Conservation (phyloP, 441 rosid species). For the Isatis lusitanica region DNA sequence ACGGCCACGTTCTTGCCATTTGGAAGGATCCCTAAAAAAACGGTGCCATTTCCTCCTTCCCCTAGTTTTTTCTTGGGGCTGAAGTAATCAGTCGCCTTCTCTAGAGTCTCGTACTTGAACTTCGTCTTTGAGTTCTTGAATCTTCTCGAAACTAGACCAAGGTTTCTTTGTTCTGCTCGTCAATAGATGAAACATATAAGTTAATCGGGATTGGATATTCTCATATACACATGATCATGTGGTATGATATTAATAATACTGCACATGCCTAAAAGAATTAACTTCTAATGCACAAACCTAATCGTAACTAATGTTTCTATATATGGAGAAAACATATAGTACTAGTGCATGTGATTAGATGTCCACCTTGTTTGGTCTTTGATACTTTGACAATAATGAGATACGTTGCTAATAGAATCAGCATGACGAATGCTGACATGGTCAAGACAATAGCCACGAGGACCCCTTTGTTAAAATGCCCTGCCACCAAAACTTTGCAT, state of each 20-base stretch:
- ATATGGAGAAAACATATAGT: not conserved
- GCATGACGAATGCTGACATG: constrained; percentile 50
- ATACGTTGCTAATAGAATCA: constrained; percentile 50
- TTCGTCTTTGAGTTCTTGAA: constrained; percentile 47
- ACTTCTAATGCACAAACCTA: not conserved
- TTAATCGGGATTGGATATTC: not conserved
- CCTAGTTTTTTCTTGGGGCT: constrained; percentile 54
- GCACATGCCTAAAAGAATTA: not conserved
- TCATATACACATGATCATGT: not conserved
- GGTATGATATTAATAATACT: not conserved
- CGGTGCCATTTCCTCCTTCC: constrained; percentile 82
- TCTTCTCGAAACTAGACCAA: constrained; percentile 40
- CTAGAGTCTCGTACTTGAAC: constrained; percentile 74
- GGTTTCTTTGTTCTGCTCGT: constrained; percentile 42
- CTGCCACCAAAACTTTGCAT: constrained; percentile 36
- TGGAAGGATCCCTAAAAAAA: constrained; percentile 61
- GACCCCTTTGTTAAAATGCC: constrained; percentile 39
- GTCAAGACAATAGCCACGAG: constrained; percentile 47
- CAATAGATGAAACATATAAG: not conserved
- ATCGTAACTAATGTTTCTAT: not conserved
- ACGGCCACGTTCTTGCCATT: constrained; percentile 68
- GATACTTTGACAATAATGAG: constrained; percentile 39
- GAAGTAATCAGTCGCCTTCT: constrained; percentile 81
- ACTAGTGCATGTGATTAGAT: not conserved
- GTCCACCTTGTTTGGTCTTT: constrained; percentile 58